These are phyloP conservation scores for Aphanomyces euteiches DNA, from an alignment of 352 stramenopile species.

Conservation along the genomic window DNA sequence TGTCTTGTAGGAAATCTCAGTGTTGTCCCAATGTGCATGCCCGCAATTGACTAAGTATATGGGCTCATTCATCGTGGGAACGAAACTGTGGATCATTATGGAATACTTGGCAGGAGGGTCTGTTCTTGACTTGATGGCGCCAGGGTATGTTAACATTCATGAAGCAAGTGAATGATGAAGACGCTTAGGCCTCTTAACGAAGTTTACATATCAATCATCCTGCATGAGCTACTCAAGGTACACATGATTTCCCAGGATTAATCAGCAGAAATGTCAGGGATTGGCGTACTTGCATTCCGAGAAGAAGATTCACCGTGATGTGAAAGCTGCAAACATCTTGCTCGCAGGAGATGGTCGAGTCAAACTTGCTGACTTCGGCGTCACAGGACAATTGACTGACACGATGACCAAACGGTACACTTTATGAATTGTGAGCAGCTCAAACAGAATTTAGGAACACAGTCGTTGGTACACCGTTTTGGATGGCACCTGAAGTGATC, in stretches of 20 bases:
- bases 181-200: conserved; percentile 59
- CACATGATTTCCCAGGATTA: background rate
- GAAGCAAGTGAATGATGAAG: background rate
- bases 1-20: conserved; percentile 72
- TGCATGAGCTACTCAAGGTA: conserved; percentile 66
- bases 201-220: conserved; percentile 77
- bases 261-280: conserved; percentile 36
- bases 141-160: conserved; percentile 38
- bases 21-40: conserved; percentile 86
- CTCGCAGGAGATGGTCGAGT: conserved; percentile 75
- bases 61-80: conserved; percentile 78
- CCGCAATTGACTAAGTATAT: conserved; percentile 88
- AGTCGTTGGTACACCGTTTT: conserved; percentile 97
- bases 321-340: conserved; percentile 81
- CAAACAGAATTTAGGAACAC: conserved; percentile 65
- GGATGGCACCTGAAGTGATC: conserved; percentile 93
- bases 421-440: background rate
- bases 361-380: conserved; percentile 79
- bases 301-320: conserved; percentile 82
- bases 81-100: conserved; percentile 91
- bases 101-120: conserved; percentile 90
- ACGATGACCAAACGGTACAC: conserved; percentile 92
- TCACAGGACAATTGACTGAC: conserved; percentile 94
- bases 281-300: conserved; percentile 78
- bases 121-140: conserved; percentile 85